Conservation (phyloP, 495 filamentous ascomycete species). For the Xylaria nigripes region DNA sequence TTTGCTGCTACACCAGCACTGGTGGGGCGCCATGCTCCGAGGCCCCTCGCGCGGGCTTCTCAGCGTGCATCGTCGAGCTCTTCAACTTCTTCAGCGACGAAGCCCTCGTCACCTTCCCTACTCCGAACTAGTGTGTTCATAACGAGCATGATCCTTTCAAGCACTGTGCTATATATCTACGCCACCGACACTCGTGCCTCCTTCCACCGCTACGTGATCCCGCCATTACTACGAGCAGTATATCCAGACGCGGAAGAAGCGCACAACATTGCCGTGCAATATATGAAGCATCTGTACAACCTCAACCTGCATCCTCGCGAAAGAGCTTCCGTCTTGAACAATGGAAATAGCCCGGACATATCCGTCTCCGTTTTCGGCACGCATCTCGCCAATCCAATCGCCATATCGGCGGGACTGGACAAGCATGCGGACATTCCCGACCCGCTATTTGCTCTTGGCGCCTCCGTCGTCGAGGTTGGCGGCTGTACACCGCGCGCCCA, state of each 20-base stretch:
- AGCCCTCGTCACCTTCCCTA: constrained; percentile 27
- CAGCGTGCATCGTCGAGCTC: constrained; percentile 33
- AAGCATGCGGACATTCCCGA: constrained; percentile 86
- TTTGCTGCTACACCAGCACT: constrained; percentile 23
- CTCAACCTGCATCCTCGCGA: constrained; percentile 69
- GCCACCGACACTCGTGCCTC: constrained; percentile 84
- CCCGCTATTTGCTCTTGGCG: constrained; percentile 70
- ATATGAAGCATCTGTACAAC: constrained; percentile 59
- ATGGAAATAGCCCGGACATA: constrained; percentile 16
- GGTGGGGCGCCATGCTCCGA: constrained; percentile 16
- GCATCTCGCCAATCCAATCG: constrained; percentile 73
- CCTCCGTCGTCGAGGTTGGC: constrained; percentile 81
- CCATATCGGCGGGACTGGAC: constrained; percentile 87
- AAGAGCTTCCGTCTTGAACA: constrained; percentile 30
- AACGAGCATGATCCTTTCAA: constrained; percentile 39
- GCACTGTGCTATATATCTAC: constrained; percentile 56
- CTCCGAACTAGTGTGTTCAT: constrained; percentile 47
- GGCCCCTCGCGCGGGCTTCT: constrained; percentile 14
- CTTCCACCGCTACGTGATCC: constrained; percentile 71
- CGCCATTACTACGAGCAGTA: constrained; percentile 60
- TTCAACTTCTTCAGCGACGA: constrained; percentile 32
- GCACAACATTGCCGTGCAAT: constrained; percentile 64
- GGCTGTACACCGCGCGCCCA: constrained; percentile 82
- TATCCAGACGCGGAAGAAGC: constrained; percentile 86
- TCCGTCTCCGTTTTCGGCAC: constrained; percentile 65